A percentile compares a stretch with the other conserved stretches of the same genome.
Conservation (phyloP, 2,329 filamentous ascomycete species). For the Pestalotiopsis sp. region DNA sequence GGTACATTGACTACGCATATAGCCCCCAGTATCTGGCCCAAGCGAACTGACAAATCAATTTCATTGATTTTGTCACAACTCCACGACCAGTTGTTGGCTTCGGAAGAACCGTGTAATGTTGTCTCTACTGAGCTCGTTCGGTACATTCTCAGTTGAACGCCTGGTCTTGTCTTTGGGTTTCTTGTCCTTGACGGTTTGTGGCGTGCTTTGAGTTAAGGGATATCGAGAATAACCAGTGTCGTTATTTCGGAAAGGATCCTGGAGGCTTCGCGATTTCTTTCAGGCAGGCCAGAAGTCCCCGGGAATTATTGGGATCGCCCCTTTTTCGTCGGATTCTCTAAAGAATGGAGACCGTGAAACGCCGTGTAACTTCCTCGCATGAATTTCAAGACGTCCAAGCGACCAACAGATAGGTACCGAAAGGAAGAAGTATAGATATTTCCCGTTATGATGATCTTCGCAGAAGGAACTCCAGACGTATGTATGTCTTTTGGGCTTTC, state of each 20-base stretch:
- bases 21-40: background rate
- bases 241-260: background rate
- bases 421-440: background rate
- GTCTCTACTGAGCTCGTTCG: no score
- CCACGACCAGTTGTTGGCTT: background rate
- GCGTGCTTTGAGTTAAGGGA: background rate
- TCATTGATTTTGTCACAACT: background rate
- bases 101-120: background rate
- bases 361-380: background rate
- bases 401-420: background rate
- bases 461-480: background rate
- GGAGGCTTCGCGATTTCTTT: background rate
- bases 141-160: no score
- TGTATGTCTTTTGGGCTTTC: background rate
- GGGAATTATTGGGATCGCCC: background rate
- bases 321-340: background rate
- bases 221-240: background rate
- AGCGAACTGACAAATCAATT: background rate
- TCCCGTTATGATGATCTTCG: background rate
- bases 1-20: conserved; percentile 25
- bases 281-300: background rate
- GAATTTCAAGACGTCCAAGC: background rate
- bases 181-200: background rate
- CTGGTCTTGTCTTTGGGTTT: no score
- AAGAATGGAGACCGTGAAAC: background rate